Evolutionary conservation across 2,329 filamentous ascomycete species (phyloP).

Genomic region (Xenoacremonium recifei): DNA sequence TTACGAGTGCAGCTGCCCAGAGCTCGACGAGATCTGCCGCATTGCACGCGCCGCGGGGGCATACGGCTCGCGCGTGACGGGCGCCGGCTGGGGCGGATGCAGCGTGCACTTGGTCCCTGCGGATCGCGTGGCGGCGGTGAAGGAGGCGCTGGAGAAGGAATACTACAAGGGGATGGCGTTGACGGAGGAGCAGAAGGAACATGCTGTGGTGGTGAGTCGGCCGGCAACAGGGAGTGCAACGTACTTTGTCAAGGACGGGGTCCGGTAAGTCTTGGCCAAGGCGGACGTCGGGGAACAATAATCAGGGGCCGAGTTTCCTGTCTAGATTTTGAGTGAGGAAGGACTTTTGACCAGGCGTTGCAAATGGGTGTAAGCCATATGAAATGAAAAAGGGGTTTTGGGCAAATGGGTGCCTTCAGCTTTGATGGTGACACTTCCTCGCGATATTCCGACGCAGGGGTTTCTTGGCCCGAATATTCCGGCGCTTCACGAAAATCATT

Average conservation of each 20-base stretch:
- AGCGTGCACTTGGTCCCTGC: constrained; percentile 89
- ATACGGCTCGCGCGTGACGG: constrained; percentile 83
- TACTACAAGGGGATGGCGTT: constrained; percentile 73
- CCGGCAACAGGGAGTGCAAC: constrained; percentile 73
- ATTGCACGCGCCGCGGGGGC: constrained; percentile 77
- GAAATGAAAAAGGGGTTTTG: no score
- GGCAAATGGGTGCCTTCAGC: no score
- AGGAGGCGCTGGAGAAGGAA: constrained; percentile 71
- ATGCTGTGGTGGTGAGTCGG: constrained; percentile 84
- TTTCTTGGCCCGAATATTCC: no score
- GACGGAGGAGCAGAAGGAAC: constrained; percentile 69
- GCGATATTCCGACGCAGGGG: no score
- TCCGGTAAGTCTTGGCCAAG: constrained; percentile 15
- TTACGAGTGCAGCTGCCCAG: constrained; percentile 89
- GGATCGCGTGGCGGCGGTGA: constrained; percentile 76
- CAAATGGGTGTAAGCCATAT: no score
- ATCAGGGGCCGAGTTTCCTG: no score
- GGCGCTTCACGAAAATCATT: no score
- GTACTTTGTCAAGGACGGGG: constrained; percentile 38
- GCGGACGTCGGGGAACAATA: no score
- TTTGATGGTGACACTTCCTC: no score
- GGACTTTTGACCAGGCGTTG: no score
- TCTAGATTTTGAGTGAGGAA: no score
- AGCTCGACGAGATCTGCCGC: constrained; percentile 84
- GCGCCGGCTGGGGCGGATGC: constrained; percentile 96